These are phyloP conservation scores for Monarda citriodora DNA, from an alignment of 305 asterid species.

Conservation along the genomic window DNA sequence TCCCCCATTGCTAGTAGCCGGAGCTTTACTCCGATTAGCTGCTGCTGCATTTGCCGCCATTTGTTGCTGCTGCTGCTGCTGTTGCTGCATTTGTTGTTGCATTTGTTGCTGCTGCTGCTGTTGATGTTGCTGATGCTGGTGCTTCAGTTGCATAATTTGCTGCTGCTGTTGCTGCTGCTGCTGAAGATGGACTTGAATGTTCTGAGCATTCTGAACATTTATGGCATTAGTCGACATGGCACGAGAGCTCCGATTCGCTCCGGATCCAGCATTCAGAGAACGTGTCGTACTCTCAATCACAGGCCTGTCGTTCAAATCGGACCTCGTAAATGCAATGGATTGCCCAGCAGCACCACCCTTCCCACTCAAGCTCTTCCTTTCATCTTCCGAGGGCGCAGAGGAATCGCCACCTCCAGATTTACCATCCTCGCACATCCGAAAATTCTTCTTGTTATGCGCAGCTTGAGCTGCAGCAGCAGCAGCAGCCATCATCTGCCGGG, in stretches of 20 bases:
- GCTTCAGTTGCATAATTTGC: constrained; percentile 34
- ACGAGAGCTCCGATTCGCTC: constrained; percentile 45
- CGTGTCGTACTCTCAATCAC: constrained; percentile 37
- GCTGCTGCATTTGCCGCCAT: constrained; percentile 18
- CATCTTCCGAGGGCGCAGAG: constrained; percentile 57
- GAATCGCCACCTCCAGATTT: constrained; percentile 52
- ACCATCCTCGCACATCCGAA: constrained; percentile 56
- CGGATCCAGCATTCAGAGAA: constrained; percentile 33
- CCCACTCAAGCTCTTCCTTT: constrained; percentile 49
- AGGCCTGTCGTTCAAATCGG: constrained; percentile 53
- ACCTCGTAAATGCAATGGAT: constrained; percentile 74
- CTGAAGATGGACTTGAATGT: constrained; percentile 39
- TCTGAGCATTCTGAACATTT: constrained; percentile 42
- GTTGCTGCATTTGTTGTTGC: constrained; percentile 21
- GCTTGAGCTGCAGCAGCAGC: constrained; percentile 47
- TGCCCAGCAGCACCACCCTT: constrained; percentile 51
- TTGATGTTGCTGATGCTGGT: constrained; percentile 28
- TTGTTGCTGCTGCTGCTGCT: constrained; percentile 11
- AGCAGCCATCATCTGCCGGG: constrained; percentile 62
- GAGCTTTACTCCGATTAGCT: constrained; percentile 46
- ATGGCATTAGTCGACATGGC: constrained; percentile 36
- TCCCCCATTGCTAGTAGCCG: constrained; percentile 48
- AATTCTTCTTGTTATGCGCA: constrained; percentile 58
- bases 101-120: constrained; percentile 42
- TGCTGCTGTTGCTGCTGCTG: constrained; percentile 62